phyloP scores from a whole-genome alignment of 805 yeast species.

The Pichia eremophila region DNA sequence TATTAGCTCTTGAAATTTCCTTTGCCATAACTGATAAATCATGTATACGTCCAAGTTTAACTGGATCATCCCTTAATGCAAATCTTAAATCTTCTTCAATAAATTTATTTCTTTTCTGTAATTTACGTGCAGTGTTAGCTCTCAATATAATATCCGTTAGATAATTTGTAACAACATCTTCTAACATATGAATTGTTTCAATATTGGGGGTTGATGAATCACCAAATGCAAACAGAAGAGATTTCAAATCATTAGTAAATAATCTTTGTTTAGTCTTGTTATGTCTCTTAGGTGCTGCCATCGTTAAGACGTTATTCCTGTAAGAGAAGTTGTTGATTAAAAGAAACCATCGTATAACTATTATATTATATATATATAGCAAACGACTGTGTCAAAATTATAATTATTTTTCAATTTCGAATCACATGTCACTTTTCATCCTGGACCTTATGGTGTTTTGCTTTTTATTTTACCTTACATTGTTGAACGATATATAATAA shows the following conservation, averaged over 20 bases:
- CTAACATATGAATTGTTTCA: conserved; percentile 57
- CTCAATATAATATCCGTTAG: conserved; percentile 41
- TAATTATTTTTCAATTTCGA: too few relatives aligned
- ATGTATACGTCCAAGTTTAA: conserved; percentile 60
- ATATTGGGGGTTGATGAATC: conserved; percentile 59
- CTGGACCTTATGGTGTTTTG: too few relatives aligned
- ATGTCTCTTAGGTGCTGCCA: conserved; percentile 11
- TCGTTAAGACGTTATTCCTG: not conserved
- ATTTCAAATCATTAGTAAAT: conserved; percentile 37
- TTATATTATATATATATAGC: too few relatives aligned
- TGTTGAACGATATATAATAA: too few relatives aligned
- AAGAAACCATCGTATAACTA: not conserved
- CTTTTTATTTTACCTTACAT: too few relatives aligned
- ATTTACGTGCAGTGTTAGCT: conserved; percentile 44
- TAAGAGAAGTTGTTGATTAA: not conserved
- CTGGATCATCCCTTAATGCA: conserved; percentile 55
- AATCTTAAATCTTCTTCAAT: conserved; percentile 67
- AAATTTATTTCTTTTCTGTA: conserved; percentile 47
- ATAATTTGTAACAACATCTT: conserved; percentile 58
- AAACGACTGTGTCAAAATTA: too few relatives aligned
- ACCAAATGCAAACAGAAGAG: conserved; percentile 63
- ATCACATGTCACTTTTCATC: too few relatives aligned
- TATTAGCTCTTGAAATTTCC: conserved; percentile 56
- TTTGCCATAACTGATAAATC: conserved; percentile 53
- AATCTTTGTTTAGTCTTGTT: conserved; percentile 19